A percentile compares a stretch with the other conserved stretches of the same genome.
These are phyloP conservation scores for Hanseniaspora hatyaiensis DNA, from an alignment of 805 yeast species.

Conservation along the genomic window DNA sequence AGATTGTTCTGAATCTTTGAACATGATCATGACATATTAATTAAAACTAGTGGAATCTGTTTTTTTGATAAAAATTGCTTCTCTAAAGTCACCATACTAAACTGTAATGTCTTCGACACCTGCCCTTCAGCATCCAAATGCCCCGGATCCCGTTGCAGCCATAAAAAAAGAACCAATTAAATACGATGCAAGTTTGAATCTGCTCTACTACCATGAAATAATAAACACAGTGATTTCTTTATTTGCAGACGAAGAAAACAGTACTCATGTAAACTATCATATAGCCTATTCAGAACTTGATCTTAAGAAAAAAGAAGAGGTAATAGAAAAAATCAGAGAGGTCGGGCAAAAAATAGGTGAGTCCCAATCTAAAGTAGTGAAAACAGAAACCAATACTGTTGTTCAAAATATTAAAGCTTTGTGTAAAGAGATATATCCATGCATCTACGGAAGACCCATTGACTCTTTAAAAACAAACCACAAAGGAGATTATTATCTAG, in stretches of 20 bases:
- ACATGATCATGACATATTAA: too few relatives aligned
- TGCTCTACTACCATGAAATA: background rate
- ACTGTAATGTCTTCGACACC: too few relatives aligned
- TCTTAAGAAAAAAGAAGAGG: background rate
- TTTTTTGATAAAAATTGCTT: too few relatives aligned
- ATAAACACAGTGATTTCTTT: conserved; percentile 1
- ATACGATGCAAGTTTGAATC: conserved; percentile 1
- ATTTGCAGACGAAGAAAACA: background rate
- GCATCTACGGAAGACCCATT: conserved; percentile 71
- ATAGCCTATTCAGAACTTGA: background rate
- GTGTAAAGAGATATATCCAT: conserved; percentile 84
- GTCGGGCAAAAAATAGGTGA: background rate
- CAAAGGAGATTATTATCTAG: conserved; percentile 37
- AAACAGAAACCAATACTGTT: background rate
- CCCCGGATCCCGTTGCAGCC: too few relatives aligned
- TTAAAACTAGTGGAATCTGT: too few relatives aligned
- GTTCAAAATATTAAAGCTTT: conserved; percentile 58
- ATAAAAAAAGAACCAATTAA: background rate
- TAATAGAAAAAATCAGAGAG: background rate
- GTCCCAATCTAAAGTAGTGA: background rate
- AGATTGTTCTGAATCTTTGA: too few relatives aligned
- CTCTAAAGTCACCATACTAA: too few relatives aligned
- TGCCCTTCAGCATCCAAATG: too few relatives aligned
- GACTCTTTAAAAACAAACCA: conserved; percentile 89
- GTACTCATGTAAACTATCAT: background rate